phyloP scores from a whole-genome alignment of 2,329 filamentous ascomycete genomes.

The Ophiostoma himal-ulmi region DNA sequence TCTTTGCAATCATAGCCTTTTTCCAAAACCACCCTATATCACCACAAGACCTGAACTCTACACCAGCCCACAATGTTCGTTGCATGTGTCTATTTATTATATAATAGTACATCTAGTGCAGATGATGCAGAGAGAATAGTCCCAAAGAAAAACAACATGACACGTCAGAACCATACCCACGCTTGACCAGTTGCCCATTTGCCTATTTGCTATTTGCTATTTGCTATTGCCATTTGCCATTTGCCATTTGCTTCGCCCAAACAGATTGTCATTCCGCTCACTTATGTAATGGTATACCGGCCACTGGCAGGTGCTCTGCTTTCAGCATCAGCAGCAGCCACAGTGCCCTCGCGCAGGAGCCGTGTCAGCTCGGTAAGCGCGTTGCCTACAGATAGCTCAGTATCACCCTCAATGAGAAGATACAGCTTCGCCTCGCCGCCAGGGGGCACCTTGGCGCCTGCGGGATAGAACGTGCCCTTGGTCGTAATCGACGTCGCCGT shows the following conservation, averaged over 20 bases:
- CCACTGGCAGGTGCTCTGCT: slow-evolving; percentile 70
- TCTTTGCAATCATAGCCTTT: too few relatives aligned
- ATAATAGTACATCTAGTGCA: neutral
- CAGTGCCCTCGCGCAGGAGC: slow-evolving; percentile 80
- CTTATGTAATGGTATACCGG: slow-evolving; percentile 75
- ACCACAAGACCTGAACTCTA: too few relatives aligned
- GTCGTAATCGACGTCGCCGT: slow-evolving; percentile 96
- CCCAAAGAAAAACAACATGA: neutral
- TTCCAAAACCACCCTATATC: too few relatives aligned
- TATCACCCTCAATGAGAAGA: slow-evolving; percentile 95
- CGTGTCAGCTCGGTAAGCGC: slow-evolving; percentile 88
- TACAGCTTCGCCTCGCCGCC: slow-evolving; percentile 88
- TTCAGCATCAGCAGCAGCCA: slow-evolving; percentile 83
- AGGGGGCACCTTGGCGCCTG: slow-evolving; percentile 71
- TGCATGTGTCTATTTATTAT: neutral
- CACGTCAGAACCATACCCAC: too few relatives aligned
- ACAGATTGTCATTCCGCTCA: neutral
- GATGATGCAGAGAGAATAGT: neutral
- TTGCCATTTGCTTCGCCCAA: neutral
- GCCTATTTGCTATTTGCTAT: too few relatives aligned
- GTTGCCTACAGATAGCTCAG: slow-evolving; percentile 82
- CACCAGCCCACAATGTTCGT: neutral
- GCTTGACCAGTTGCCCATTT: too few relatives aligned
- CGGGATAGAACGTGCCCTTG: slow-evolving; percentile 83
- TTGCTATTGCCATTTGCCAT: neutral